phyloP scores from a whole-genome alignment of 2,329 filamentous ascomycete genomes.

The Epichloe brachyelytri region DNA sequence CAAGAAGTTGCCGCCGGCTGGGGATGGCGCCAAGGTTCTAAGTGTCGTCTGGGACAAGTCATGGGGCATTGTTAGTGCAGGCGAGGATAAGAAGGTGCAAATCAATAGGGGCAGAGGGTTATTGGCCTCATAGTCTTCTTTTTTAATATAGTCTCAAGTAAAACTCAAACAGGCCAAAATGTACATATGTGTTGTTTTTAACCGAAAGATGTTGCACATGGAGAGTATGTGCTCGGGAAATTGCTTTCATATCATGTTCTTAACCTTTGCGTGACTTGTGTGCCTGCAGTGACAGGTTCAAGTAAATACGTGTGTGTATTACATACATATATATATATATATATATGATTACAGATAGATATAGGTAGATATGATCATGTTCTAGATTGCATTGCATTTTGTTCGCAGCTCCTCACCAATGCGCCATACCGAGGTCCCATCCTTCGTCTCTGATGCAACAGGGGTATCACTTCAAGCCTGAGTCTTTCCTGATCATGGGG shows the following conservation, averaged over 20 bases:
- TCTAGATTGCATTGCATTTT: neutral
- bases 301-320: too few species aligned
- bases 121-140: conserved; percentile 21
- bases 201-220: neutral
- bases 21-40: conserved; percentile 84
- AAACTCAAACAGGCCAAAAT: neutral
- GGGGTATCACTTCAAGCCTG: conserved; percentile 28
- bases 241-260: too few species aligned
- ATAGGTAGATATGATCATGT: too few species aligned
- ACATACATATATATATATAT: too few species aligned
- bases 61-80: conserved; percentile 80
- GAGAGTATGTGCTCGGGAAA: neutral
- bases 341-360: too few species aligned
- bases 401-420: conserved; percentile 14
- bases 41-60: conserved; percentile 73
- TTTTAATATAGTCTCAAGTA: neutral
- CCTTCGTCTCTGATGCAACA: conserved; percentile 14
- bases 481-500: conserved; percentile 35
- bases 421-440: conserved; percentile 13
- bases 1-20: conserved; percentile 52
- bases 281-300: too few species aligned
- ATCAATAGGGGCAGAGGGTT: conserved; percentile 60
- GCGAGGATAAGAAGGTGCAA: conserved; percentile 91
- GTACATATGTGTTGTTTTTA: neutral
- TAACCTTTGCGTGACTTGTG: too few species aligned